Conservation (phyloP, 257 asterid species). For the Ophiorrhiza pumila region DNA sequence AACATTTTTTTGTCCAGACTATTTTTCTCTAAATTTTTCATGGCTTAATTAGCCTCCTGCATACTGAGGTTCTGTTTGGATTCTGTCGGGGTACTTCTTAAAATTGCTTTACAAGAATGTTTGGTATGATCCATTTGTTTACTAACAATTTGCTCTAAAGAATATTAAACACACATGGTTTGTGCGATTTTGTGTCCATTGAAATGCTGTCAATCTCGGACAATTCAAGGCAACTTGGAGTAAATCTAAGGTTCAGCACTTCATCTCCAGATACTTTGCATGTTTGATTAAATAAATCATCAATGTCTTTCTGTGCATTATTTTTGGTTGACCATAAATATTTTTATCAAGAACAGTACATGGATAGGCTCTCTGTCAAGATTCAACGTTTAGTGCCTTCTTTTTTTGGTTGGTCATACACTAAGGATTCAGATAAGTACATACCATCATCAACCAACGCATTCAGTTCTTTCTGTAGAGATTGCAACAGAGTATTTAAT, state of each 20-base stretch:
- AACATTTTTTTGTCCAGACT: too few relatives aligned
- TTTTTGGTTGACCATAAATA: constrained; percentile 7
- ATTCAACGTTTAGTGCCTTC: not conserved
- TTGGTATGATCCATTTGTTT: too few relatives aligned
- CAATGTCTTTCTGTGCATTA: not conserved
- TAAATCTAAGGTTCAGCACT: not conserved
- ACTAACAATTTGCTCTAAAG: not conserved
- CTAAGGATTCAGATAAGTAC: not conserved
- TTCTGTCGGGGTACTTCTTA: too few relatives aligned
- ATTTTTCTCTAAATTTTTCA: too few relatives aligned
- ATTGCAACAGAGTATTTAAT: not conserved
- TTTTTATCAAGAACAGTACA: not conserved
- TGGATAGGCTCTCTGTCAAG: not conserved
- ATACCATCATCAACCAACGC: not conserved
- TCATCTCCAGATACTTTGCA: constrained; percentile 14
- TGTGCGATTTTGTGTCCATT: not conserved
- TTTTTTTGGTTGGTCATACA: not conserved
- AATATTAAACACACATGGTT: not conserved
- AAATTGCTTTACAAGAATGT: not conserved
- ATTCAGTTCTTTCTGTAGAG: not conserved
- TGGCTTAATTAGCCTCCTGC: too few relatives aligned
- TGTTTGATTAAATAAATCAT: not conserved
- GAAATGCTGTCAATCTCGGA: not conserved
- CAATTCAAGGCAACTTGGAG: not conserved
- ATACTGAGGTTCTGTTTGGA: too few relatives aligned